These are phyloP conservation scores for Naganishia onofrii DNA, from an alignment of 768 basidiomycete species.

Conservation along the genomic window DNA sequence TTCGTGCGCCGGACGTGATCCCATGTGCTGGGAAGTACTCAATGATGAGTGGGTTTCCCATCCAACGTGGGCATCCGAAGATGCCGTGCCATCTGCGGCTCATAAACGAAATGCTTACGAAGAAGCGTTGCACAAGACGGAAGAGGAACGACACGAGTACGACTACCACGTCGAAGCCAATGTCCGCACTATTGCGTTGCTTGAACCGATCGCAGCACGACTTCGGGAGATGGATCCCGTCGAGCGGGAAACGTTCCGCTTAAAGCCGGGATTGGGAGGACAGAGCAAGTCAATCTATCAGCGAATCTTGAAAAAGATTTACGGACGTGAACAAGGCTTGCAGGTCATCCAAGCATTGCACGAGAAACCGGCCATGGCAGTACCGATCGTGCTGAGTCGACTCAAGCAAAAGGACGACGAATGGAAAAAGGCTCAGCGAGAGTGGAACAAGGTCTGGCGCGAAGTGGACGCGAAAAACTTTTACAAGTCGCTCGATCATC, in stretches of 20 bases:
- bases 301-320: constrained; percentile 88
- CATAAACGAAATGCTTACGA: constrained; percentile 97
- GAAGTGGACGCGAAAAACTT: constrained; percentile 95
- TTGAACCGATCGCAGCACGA: constrained; percentile 80
- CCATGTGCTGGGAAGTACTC: constrained; percentile 89
- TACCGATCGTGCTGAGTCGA: constrained; percentile 84
- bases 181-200: constrained; percentile 78
- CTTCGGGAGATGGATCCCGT: constrained; percentile 86
- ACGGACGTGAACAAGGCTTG: constrained; percentile 60
- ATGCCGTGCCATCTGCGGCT: constrained; percentile 78
- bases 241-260: constrained; percentile 74
- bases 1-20: constrained; percentile 90
- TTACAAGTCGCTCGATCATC: constrained; percentile 95
- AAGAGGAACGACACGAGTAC: constrained; percentile 97
- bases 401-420: constrained; percentile 94
- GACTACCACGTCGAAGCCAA: constrained; percentile 92
- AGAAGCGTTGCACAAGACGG: constrained; percentile 91
- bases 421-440: constrained; percentile 88
- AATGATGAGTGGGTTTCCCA: constrained; percentile 99
- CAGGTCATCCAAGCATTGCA: constrained; percentile 65
- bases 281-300: constrained; percentile 82
- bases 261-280: constrained; percentile 86
- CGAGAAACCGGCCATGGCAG: constrained; percentile 82
- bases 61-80: constrained; percentile 96
- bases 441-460: constrained; percentile 95